Base-by-base conservation (phyloP, 768 basidiomycete genomes). In the Kockovaella imperatae region DNA sequence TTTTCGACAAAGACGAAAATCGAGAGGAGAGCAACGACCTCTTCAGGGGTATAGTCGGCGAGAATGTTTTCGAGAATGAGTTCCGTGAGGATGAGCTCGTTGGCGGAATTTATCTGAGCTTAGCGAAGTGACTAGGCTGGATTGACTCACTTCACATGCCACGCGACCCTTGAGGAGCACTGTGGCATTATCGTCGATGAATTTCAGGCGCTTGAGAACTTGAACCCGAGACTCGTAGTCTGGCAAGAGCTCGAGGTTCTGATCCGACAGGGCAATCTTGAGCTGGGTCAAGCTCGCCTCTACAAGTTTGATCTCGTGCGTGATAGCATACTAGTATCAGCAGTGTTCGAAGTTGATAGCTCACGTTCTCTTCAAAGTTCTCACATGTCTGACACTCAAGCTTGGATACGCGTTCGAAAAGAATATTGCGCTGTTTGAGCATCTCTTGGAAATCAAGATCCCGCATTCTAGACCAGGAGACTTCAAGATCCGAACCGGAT, bases 1-100 rank as follows among this genome's bases (percentile, higher is more conserved):
- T 95, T 97, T 69, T 99, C 95, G 69, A 97, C 95, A 72, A 99
- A 99, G 34, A 99, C 84, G 67, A 99, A 97, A 64, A 86, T 86
- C 3, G 93, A 96, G 4, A 99, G 77, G 23, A 99, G 77, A 2
- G 95, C 91, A 32, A 93, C 95, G 42, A 93, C 88, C 73, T 97
- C 95, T 69, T 89, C 88, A 0, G 95, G 87, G 38, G 89, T 89
- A 67, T 87, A 97, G 13, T 75, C 75, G 5, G 88, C 87, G 24
- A 97, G 75, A 0, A 86, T 85, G 64, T 99, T 99, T 64, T 99
- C 95, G 43, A 97, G 78, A 47, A 99, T 93, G 42, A 99, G 79
- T 64, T 99, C 95, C 0, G 95, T 99, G 39, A 97, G 76, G 40
- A 99, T 80, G 21, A 99, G 84, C 62, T 97, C 95, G 54, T 87